Evolutionary conservation across 371 early-diverging fungal genomes (phyloP).

Genomic region (Mycotypha africana): DNA sequence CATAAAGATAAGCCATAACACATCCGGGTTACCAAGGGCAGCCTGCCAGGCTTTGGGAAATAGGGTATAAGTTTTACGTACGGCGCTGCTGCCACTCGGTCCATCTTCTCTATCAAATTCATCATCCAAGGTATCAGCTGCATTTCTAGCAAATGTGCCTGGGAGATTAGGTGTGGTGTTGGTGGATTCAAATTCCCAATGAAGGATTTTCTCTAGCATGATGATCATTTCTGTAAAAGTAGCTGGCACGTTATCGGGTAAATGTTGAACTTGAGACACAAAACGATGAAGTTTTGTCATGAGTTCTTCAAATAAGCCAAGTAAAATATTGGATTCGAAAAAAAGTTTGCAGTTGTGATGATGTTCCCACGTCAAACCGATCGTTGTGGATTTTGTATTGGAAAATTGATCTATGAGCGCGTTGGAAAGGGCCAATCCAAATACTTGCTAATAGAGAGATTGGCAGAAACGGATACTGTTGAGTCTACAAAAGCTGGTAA

Average conservation of each 20-base stretch:
- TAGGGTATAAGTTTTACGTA: conserved; percentile 26
- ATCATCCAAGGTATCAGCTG: conserved; percentile 39
- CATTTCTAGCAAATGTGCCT: conserved; percentile 42
- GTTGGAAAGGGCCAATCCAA: conserved; percentile 50
- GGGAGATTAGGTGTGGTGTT: conserved; percentile 35
- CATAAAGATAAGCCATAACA: conserved; percentile 53
- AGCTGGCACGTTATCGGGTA: conserved; percentile 14
- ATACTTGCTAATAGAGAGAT: conserved; percentile 19
- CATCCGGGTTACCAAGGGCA: conserved; percentile 45
- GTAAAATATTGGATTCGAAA: conserved; percentile 50
- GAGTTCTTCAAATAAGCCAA: conserved; percentile 25
- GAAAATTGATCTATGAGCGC: conserved; percentile 66
- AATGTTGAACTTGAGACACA: conserved; percentile 25
- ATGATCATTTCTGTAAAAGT: conserved; percentile 38
- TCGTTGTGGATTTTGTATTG: conserved; percentile 49
- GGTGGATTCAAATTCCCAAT: conserved; percentile 64
- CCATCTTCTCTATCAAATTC: conserved; percentile 45
- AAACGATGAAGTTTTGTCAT: conserved; percentile 27
- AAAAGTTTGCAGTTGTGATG: conserved; percentile 61
- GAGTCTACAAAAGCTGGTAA: too few relatives aligned
- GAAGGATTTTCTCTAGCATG: conserved; percentile 55
- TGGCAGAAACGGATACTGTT: too few relatives aligned
- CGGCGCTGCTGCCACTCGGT: conserved; percentile 28
- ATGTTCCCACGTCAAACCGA: conserved; percentile 64
- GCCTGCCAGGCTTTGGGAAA: conserved; percentile 49